Evolutionary conservation across 1,284 basidiomycete genomes (phyloP).

Genomic region (Boletus subluridellus): DNA sequence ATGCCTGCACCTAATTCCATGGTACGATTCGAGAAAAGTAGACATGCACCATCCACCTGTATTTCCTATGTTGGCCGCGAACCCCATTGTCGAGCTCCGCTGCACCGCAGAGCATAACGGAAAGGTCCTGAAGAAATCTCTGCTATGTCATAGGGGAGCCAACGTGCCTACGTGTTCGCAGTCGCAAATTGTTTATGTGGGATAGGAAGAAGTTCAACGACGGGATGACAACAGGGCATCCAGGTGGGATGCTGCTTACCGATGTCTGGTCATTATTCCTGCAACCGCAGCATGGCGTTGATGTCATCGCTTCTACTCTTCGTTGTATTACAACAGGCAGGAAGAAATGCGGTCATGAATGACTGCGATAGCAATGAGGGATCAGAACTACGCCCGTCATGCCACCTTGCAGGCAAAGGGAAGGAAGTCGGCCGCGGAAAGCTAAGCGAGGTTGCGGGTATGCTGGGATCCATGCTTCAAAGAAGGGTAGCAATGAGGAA

Average conservation of each 20-base stretch:
- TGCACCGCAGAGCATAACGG: constrained; percentile 26
- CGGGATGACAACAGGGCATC: constrained; percentile 8
- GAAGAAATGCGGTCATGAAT: constrained; percentile 23
- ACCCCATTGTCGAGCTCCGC: constrained; percentile 17
- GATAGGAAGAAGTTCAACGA: constrained; percentile 19
- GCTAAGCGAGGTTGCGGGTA: constrained; percentile 30
- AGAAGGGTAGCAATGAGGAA: constrained; percentile 3
- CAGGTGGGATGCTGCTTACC: constrained; percentile 22
- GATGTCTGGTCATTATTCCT: constrained; percentile 24
- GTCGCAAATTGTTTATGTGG: constrained; percentile 26
- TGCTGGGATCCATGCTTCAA: constrained; percentile 23
- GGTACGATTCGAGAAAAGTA: constrained; percentile 12
- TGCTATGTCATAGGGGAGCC: constrained; percentile 23
- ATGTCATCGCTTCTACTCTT: constrained; percentile 30
- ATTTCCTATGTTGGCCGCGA: constrained; percentile 18
- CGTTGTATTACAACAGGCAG: constrained; percentile 26
- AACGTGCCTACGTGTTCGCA: constrained; percentile 22
- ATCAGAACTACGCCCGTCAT: constrained; percentile 23
- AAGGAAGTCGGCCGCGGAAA: constrained; percentile 26
- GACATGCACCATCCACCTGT: constrained; percentile 30
- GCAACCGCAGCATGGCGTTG: constrained; percentile 30
- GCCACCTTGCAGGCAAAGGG: constrained; percentile 33
- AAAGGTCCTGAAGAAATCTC: constrained; percentile 26
- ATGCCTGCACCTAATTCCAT: constrained; percentile 12
- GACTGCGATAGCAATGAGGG: constrained; percentile 26